phyloP scores from a whole-genome alignment of 371 early-diverging fungal species.

The Fennellomyces sp. region DNA sequence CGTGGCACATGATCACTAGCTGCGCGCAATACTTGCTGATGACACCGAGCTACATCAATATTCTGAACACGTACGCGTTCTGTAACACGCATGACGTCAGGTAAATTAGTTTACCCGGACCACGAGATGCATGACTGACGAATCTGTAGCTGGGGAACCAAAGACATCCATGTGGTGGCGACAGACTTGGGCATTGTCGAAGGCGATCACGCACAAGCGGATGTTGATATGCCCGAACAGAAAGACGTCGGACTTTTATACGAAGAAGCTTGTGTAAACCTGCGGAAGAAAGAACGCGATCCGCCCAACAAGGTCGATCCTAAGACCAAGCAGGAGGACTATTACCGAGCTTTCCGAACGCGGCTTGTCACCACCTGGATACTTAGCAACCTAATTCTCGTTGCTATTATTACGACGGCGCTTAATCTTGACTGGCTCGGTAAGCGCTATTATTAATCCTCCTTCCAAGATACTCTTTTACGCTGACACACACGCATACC shows the following conservation, averaged over 20 bases:
- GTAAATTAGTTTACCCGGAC: not conserved
- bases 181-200: slow-evolving; percentile 54
- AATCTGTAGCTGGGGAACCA: slow-evolving; percentile 96
- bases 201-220: slow-evolving; percentile 44
- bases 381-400: slow-evolving; percentile 75
- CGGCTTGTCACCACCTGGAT: slow-evolving; percentile 85
- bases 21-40: slow-evolving; percentile 86
- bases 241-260: slow-evolving; percentile 71
- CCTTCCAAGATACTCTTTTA: too few species aligned
- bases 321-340: slow-evolving; percentile 84
- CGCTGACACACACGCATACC: too few species aligned
- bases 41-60: slow-evolving; percentile 83
- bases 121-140: too few species aligned
- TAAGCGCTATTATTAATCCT: too few species aligned
- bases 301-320: slow-evolving; percentile 61
- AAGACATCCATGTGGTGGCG: slow-evolving; percentile 69
- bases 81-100: slow-evolving; percentile 92
- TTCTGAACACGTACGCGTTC: slow-evolving; percentile 92
- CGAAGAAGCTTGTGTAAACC: slow-evolving; percentile 61
- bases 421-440: slow-evolving; percentile 29
- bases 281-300: slow-evolving; percentile 34
- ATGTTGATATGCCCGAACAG: slow-evolving; percentile 66
- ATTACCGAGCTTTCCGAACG: slow-evolving; percentile 86
- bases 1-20: slow-evolving; percentile 95
- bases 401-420: slow-evolving; percentile 55